These are phyloP conservation scores for Alternaria dauci DNA, from an alignment of 2,329 filamentous ascomycete species.

Conservation along the genomic window DNA sequence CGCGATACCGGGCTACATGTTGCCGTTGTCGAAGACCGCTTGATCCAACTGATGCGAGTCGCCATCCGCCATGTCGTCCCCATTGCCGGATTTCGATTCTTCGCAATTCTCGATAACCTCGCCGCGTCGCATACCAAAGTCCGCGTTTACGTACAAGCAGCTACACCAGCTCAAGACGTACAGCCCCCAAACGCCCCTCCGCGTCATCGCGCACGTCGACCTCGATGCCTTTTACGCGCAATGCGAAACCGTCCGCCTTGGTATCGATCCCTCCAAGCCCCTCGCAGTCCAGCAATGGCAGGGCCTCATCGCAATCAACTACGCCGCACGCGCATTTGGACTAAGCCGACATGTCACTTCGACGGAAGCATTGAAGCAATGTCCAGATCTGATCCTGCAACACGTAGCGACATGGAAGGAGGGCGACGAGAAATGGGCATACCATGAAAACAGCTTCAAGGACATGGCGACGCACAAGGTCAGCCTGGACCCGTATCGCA, in stretches of 20 bases:
- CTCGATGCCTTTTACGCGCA: slow-evolving; percentile 96
- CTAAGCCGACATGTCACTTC: slow-evolving; percentile 81
- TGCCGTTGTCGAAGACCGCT: background rate
- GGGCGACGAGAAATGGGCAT: slow-evolving; percentile 90
- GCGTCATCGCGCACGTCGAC: slow-evolving; percentile 90
- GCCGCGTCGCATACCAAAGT: slow-evolving; percentile 57
- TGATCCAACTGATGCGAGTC: slow-evolving; percentile 6
- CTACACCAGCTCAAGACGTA: slow-evolving; percentile 77
- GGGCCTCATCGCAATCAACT: slow-evolving; percentile 95
- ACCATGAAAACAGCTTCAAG: slow-evolving; percentile 79
- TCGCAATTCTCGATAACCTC: slow-evolving; percentile 55
- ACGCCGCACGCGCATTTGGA: slow-evolving; percentile 82
- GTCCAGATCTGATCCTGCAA: slow-evolving; percentile 83
- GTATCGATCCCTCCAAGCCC: slow-evolving; percentile 75
- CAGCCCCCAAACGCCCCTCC: slow-evolving; percentile 76
- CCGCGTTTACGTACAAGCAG: slow-evolving; percentile 85
- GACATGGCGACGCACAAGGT: slow-evolving; percentile 92
- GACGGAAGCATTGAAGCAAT: slow-evolving; percentile 83
- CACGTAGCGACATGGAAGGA: slow-evolving; percentile 96
- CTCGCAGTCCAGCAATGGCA: slow-evolving; percentile 96
- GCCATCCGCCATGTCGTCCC: slow-evolving; percentile 55
- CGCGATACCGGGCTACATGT: background rate
- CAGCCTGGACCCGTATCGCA: slow-evolving; percentile 88
- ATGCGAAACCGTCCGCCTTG: slow-evolving; percentile 90
- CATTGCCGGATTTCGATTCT: slow-evolving; percentile 57